These are phyloP conservation scores for Davidsoniella virescens DNA, from an alignment of 2,329 filamentous ascomycete genomes.

Conservation along the genomic window DNA sequence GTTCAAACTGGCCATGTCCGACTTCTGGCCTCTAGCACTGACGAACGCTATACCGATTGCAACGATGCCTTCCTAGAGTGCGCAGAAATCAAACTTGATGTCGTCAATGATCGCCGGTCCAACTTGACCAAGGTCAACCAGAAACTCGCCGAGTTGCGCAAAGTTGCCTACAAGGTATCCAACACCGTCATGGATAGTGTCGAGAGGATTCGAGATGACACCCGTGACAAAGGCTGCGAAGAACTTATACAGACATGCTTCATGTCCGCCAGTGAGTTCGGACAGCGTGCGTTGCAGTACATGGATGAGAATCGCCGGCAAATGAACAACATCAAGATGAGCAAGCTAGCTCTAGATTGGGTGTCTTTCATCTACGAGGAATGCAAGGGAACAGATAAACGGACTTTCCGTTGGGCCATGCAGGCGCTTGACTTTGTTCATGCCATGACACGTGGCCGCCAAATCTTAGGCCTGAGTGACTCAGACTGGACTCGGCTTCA, in stretches of 20 bases:
- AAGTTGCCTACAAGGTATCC: constrained; percentile 87
- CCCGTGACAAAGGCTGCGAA: constrained; percentile 69
- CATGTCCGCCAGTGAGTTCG: constrained; percentile 96
- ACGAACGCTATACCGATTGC: constrained; percentile 62
- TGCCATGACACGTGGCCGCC: constrained; percentile 87
- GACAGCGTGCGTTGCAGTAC: constrained; percentile 81
- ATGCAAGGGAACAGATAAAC: constrained; percentile 81
- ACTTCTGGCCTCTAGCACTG: constrained; percentile 75
- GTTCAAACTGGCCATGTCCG: constrained; percentile 75
- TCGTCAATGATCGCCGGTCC: constrained; percentile 80
- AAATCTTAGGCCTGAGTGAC: constrained; percentile 80
- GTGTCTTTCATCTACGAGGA: constrained; percentile 96
- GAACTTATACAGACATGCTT: constrained; percentile 97
- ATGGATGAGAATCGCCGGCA: constrained; percentile 91
- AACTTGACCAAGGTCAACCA: constrained; percentile 86
- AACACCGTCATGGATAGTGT: constrained; percentile 99
- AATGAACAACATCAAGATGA: constrained; percentile 94
- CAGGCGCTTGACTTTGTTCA: constrained; percentile 90
- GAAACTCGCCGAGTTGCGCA: constrained; percentile 83
- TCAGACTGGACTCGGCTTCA: constrained; percentile 72
- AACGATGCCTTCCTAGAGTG: constrained; percentile 59
- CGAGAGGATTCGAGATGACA: constrained; percentile 77
- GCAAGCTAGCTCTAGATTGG: constrained; percentile 88
- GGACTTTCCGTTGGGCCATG: constrained; percentile 95
- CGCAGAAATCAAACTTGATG: constrained; percentile 72